Base-by-base conservation (phyloP, 768 basidiomycete species). In the Austroboletus festivus region DNA sequence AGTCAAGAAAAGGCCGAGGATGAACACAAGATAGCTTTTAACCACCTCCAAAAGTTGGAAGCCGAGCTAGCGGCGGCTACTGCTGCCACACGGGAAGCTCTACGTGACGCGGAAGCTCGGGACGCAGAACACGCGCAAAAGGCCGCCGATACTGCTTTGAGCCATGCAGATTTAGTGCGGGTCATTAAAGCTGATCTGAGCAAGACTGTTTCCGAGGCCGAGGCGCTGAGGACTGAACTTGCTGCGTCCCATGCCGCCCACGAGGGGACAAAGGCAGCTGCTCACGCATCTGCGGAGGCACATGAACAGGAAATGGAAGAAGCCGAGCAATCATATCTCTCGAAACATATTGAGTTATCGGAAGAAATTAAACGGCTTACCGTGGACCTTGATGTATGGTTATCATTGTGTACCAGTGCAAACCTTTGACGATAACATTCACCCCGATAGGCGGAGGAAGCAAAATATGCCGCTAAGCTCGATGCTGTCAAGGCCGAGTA, bases 401-500 rank as follows among this genome's bases (percentile, higher is more conserved):
- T 38, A 18, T 39, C 16, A 11, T 9, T 28, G n/a, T 33, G 13
- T 30, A 4, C 22, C 21, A 31, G 38, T 2, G 10, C 38, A 3
- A 30, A 40, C 24, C 21, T 12, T 31, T 43, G 15, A 33, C 15
- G 15, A 33, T 15, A 40, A 30, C 21, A 26, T 46, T 48, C 43
- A 16, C 21, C 11, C 53, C 31, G 34, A 33, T 57, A 91, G 90
- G 71, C 72, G 42, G 81, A 89, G 72, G 86, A 89, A 62, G 68
- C 77, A 19, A 73, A 81, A 42, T 90, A 90, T 62, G 71, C 76
- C 59, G 72, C 74, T 8, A 85, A 83, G 64, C 78, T 91, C 21
- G 80, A 83, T 12, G 75, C 60, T 15, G 79, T 88, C 34, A 82
- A 83, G 57, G 76, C 71, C 16, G 85, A 89, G 55, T 84, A 89